Evolutionary conservation across 345 rosid species (phyloP).

Genomic region (Turritis glabra): DNA sequence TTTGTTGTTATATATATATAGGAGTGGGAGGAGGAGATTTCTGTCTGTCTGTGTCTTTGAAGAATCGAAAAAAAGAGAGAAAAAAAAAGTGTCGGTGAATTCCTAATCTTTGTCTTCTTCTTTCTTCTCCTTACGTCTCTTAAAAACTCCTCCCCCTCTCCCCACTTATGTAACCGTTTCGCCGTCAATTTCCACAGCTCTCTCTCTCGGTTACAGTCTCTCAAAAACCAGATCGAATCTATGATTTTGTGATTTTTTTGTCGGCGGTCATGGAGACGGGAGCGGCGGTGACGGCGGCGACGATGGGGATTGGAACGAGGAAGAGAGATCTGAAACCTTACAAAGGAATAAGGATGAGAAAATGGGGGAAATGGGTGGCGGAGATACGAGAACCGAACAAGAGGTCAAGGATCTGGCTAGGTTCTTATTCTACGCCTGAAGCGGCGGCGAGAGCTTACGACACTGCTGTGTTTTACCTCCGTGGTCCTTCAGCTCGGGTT

Average conservation of each 20-base stretch:
- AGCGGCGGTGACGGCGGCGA: constrained; percentile 31
- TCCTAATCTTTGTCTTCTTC: constrained; percentile 11
- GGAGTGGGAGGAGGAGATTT: constrained; percentile 11
- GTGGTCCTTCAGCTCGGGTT: constrained; percentile 92
- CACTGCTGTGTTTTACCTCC: constrained; percentile 81
- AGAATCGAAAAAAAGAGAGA: not conserved
- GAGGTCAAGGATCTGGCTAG: constrained; percentile 94
- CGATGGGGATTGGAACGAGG: constrained; percentile 38
- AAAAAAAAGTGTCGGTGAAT: constrained; percentile 34
- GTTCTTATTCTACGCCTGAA: constrained; percentile 86
- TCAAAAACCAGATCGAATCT: not conserved
- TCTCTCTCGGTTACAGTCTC: too few relatives aligned
- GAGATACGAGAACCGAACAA: constrained; percentile 97
- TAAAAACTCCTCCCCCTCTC: not conserved
- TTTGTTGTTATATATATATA: not conserved
- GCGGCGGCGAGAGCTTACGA: constrained; percentile 99
- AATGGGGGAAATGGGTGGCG: constrained; percentile 99
- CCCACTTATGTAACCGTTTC: constrained; percentile 19
- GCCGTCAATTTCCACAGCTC: too few relatives aligned
- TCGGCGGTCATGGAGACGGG: too few relatives aligned
- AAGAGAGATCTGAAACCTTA: constrained; percentile 54
- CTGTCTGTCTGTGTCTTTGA: constrained; percentile 1
- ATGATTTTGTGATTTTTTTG: constrained; percentile 16
- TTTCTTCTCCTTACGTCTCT: constrained; percentile 20
- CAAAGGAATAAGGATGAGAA: constrained; percentile 97